Base-by-base conservation (phyloP, 495 filamentous ascomycete genomes). In the Podospora pseudopauciseta region DNA sequence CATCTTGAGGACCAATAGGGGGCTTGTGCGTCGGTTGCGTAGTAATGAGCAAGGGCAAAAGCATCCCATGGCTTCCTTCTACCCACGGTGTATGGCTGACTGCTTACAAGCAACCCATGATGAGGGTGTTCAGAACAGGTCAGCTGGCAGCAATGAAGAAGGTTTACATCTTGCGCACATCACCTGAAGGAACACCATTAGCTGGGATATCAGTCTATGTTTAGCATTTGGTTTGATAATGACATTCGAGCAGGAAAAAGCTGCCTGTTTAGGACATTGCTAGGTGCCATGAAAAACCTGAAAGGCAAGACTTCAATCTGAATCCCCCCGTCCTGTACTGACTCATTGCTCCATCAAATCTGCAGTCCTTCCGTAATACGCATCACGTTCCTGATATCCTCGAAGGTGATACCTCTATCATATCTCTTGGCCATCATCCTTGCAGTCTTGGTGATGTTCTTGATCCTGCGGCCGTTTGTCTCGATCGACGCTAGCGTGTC, bases 361-460 rank as follows among this genome's bases (percentile, higher is more conserved):
- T 20, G 23, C 16, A 73, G 4, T 1, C 71, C 71, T 60, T 73
- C 71, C 5, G 71, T 73, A 28, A 73, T 73, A 0, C 71, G 62
- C 57, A 73, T 62, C 30, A 73, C 71, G 11, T 70, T 57, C 63
- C 61, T 55, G 32, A 73, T 64, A 30, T 73, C 66, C 15, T 60
- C 39, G 26, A 73, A 68, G n/a, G n/a, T 26, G 13, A 73, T 67
- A 16, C 53, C 58, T 27, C 63, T 63, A 28, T 55, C 68, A 15
- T 53, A 32, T 23, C 71, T 62, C 68, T 67, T 70, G n/a, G 71
- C 68, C 68, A 73, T 70, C 30, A 73, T 73, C 27, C 66, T 67
- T n/a, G 74, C 74, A 34, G 73, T 74, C 69, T 76, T 73, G 66
- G 68, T 68, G 26, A 73, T 68, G 63, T 73, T 73, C 53, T 69